Base-by-base conservation (phyloP, 495 filamentous ascomycete species). In the Bacidia rubella region DNA sequence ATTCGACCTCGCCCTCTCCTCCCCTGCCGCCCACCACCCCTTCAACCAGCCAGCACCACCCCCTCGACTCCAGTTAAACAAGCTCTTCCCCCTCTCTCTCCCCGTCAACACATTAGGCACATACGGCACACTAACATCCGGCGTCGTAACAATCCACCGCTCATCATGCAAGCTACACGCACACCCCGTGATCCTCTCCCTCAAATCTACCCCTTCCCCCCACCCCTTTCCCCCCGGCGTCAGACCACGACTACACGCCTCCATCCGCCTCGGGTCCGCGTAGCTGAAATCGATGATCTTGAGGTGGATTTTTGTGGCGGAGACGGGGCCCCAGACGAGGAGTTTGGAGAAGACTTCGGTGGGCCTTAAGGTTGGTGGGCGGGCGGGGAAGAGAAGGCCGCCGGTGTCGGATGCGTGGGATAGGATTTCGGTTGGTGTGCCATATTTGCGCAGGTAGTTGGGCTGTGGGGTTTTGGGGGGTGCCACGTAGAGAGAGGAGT, bases 231-330 rank as follows among this genome's bases (percentile, higher is more conserved):
- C 29, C 29, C 29, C 29, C 5, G 15, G 15, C 15, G 7, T 35
- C 15, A 35, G 29, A 35, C 29, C 15, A 7, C n/a, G n/a, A 7
- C 29, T 35, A 5, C 7, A 35, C 5, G 29, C 29, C 29, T 35
- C 17, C 47, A 42, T 17, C 17, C 44, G 39, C 23, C 39, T 29
- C 20, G 51, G 40, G 19, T 52, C 56, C 1, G 41, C 52, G 52
- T 49, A 58, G 40, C 56, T 47, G 24, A 55, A 35, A 43, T 58
- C 52, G 32, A 58, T 41, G 19, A 52, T 39, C 17, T 26, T 32
- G 47, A 41, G 24, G 2, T 23, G 24, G 11, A 54, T 23, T 17
- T 44, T 22, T 35, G 19, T 23, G 29, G 41, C 41, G 9, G 20
- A n/a, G 20, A 22, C 41, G 7, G 22, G 54, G n/a, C 41, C 43